Conservation (phyloP, 2,329 filamentous ascomycete genomes). For the Microcyclospora tardicrescens region DNA sequence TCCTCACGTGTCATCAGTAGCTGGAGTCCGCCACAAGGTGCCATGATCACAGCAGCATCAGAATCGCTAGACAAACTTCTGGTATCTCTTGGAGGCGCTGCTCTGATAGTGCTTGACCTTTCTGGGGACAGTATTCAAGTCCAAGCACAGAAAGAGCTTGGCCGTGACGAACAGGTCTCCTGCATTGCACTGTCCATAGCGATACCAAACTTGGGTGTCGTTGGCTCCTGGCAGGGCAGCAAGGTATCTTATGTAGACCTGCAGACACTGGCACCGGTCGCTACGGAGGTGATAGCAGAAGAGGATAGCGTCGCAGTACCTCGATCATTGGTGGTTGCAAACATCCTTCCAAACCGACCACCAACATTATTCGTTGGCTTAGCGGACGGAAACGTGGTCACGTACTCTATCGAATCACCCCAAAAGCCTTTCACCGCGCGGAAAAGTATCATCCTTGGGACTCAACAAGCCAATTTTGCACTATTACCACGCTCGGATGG, state of each 20-base stretch:
- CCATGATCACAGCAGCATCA: conserved; percentile 64
- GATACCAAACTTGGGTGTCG: conserved; percentile 54
- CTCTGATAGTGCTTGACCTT: conserved; percentile 56
- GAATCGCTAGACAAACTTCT: conserved; percentile 58
- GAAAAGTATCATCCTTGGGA: conserved; percentile 74
- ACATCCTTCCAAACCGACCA: conserved; percentile 52
- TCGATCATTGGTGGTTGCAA: conserved; percentile 65
- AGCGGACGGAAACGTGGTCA: conserved; percentile 83
- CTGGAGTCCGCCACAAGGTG: conserved; percentile 41
- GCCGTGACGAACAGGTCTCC: conserved; percentile 62
- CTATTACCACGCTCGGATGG: conserved; percentile 56
- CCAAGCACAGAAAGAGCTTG: conserved; percentile 47
- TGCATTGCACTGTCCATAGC: conserved; percentile 64
- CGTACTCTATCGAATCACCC: conserved; percentile 55
- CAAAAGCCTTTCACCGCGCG: conserved; percentile 50
- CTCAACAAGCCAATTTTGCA: conserved; percentile 70
- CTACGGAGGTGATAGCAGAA: conserved; percentile 43
- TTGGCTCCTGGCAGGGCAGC: conserved; percentile 81
- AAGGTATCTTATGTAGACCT: conserved; percentile 63
- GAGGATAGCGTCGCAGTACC: conserved; percentile 65
- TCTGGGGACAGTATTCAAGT: conserved; percentile 42
- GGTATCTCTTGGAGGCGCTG: conserved; percentile 63
- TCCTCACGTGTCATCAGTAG: conserved; percentile 38
- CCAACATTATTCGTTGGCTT: conserved; percentile 80
- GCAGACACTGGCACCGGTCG: conserved; percentile 50